Evolutionary conservation across 345 rosid species (phyloP), one percentile per base, ranked within the genome.

Genomic region (Eucalyptus pauciflora): DNA sequence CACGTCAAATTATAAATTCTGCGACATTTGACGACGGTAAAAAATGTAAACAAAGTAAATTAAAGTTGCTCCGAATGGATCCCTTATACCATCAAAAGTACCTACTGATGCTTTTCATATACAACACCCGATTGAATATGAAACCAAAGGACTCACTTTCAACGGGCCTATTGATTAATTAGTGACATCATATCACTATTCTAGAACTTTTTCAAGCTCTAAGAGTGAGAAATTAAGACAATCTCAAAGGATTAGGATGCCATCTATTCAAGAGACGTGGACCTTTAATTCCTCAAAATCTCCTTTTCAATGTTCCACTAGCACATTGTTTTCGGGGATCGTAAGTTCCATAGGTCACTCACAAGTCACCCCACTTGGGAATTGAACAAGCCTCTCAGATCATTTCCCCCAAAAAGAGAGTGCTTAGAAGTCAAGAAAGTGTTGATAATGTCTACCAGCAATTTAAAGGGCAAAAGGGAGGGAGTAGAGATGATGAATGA

Each of bases 21-120:
- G 2, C 1, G 4, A 33, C 81, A 2, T 33, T 71, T 10, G 81
- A 71, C 2, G 7, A 33, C 4, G 0, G 7, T 14, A 16, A 69
- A 69, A 69, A 17, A 5, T 64, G 3, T 5, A 8, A 16, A 31
- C 45, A 71, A 69, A 31, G 10, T 71, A 71, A 71, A 71, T 7
- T 71, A 71, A 33, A 71, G 25, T 71, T 33, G 7, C 45, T 71
- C 13, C 4, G 6, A 71, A 33, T 9, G 46, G 46, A 17, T 69
- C 15, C 9, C 76, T n/a, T 17, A 15, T 14, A n/a, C 37, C 37
- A 64, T 29, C 33, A 13, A 7, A 29, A 13, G 71, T 29, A 29
- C 37, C 4, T 8, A 31, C 5, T 15, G 10, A 71, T 71, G 20
- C 25, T 71, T 33, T 71, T 41, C 25, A 33, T 18, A 37, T 18